Base-by-base conservation (phyloP, 495 filamentous ascomycete genomes). In the Hyaloscypha bicolor region DNA sequence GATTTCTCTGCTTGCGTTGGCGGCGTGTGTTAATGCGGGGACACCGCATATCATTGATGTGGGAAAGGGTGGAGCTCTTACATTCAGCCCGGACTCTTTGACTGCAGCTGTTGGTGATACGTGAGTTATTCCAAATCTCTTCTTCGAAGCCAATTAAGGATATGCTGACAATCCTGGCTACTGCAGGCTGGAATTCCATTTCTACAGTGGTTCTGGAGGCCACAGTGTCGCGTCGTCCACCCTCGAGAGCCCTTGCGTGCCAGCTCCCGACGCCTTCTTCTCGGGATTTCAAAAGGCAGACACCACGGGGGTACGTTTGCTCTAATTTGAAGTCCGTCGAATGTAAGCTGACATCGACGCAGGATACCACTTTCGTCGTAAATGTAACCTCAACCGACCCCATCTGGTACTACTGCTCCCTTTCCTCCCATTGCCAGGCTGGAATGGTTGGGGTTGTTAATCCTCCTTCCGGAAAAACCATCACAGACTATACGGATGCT, bases 201-300 rank as follows among this genome's bases (percentile, higher is more conserved):
- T 92, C 78, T 81, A 81, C 73, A 80, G 81, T 16, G 82, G 83
- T 61, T 85, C 85, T 73, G 61, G 64, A 25, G 32, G 31, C 37
- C 91, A 93, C 82, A 87, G 85, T 32, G 88, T 91, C 35, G 86
- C 79, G 2, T 86, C 92, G 76, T 84, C 85, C 35, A 81, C 80
- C 65, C 92, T 92, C 77, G 80, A 83, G 68, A 75, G 80, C 60
- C 89, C 91, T 0, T 94, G 91, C 79, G 75, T 81, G 21, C 86
- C 88, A 58, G 74, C 83, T 67, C 21, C 37, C 16, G 45, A 42
- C 52, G 69, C 72, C 48, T 69, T 72, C 68, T 71, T 75, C 71
- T 79, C 77, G 4, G 74, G 73, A 74, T 83, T 78, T 66, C 21
- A 4, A 87, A 85, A 75, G 21, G 79, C 81, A 22, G n/a, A 32